Conservation (phyloP, 1,284 basidiomycete genomes). For the Sporisorium scitamineum region DNA sequence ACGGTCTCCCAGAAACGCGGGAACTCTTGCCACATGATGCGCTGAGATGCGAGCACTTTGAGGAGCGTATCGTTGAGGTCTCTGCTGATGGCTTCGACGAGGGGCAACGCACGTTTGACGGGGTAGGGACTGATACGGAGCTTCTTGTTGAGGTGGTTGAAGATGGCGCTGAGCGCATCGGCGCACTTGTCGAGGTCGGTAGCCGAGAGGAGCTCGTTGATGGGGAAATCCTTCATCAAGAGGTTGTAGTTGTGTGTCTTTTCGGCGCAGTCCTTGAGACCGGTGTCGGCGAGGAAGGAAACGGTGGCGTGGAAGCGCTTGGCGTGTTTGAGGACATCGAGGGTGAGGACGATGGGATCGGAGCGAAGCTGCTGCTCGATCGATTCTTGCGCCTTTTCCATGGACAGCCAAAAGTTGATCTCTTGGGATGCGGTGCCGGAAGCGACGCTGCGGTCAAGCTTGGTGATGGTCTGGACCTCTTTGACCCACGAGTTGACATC, state of each 20-base stretch:
- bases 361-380: constrained; percentile 92
- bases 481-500: constrained; percentile 99
- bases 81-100: constrained; percentile 96
- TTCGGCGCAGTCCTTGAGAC: constrained; percentile 77
- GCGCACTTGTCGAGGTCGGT: constrained; percentile 95
- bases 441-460: constrained; percentile 87
- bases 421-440: constrained; percentile 97
- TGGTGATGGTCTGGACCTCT: constrained; percentile 95
- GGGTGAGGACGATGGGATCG: constrained; percentile 89
- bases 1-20: constrained; percentile 90
- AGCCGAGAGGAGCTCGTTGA: constrained; percentile 94
- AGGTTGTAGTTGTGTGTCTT: constrained; percentile 79
- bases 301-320: constrained; percentile 98
- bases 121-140: constrained; percentile 85
- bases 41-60: constrained; percentile 87
- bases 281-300: constrained; percentile 97
- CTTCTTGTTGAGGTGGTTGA: constrained; percentile 94
- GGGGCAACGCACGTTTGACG: constrained; percentile 90
- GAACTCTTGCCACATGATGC: constrained; percentile 93
- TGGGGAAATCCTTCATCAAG: constrained; percentile 98
- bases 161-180: constrained; percentile 87
- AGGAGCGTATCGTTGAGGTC: constrained; percentile 96
- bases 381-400: constrained; percentile 90
- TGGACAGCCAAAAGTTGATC: constrained; percentile 97
- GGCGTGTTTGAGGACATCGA: constrained; percentile 93